phyloP scores from a whole-genome alignment of 2,329 filamentous ascomycete species.

The Neofusicoccum sp. region DNA sequence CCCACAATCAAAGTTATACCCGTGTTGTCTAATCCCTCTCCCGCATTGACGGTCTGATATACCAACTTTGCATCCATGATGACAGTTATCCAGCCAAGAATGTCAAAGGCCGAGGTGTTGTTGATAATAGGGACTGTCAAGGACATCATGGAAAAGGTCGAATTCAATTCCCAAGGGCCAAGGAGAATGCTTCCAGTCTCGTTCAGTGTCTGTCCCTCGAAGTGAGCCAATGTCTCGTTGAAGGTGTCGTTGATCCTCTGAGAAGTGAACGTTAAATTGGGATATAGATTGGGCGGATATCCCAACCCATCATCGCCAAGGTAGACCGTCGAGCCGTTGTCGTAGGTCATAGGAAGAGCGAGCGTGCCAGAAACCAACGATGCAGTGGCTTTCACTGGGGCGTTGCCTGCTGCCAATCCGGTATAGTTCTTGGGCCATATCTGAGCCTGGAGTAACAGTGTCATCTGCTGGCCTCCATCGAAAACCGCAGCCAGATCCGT shows the following conservation, averaged over 20 bases:
- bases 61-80: constrained; percentile 70
- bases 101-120: constrained; percentile 61
- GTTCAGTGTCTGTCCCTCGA: constrained; percentile 48
- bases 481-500: constrained; percentile 74
- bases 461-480: constrained; percentile 53
- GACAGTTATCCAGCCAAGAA: constrained; percentile 83
- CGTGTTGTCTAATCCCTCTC: constrained; percentile 70
- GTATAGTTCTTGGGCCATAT: constrained; percentile 71
- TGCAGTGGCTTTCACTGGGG: constrained; percentile 67
- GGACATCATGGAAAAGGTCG: constrained; percentile 74
- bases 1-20: constrained; percentile 73
- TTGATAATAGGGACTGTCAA: constrained; percentile 79
- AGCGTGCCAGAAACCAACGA: constrained; percentile 53
- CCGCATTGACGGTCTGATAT: constrained; percentile 60
- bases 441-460: constrained; percentile 68
- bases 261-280: constrained; percentile 69
- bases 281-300: constrained; percentile 73
- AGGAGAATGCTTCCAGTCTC: constrained; percentile 66
- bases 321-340: constrained; percentile 39
- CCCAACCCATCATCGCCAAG: constrained; percentile 65
- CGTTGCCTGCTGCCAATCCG: constrained; percentile 47
- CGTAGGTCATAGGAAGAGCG: constrained; percentile 55
- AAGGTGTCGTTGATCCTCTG: constrained; percentile 38
- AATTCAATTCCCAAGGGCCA: constrained; percentile 74
- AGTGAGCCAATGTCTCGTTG: constrained; percentile 42